A percentile compares a stretch with the other conserved stretches of the same genome.
These are phyloP conservation scores for Aphanocladium album DNA, from an alignment of 2,329 filamentous ascomycete species.

Conservation along the genomic window DNA sequence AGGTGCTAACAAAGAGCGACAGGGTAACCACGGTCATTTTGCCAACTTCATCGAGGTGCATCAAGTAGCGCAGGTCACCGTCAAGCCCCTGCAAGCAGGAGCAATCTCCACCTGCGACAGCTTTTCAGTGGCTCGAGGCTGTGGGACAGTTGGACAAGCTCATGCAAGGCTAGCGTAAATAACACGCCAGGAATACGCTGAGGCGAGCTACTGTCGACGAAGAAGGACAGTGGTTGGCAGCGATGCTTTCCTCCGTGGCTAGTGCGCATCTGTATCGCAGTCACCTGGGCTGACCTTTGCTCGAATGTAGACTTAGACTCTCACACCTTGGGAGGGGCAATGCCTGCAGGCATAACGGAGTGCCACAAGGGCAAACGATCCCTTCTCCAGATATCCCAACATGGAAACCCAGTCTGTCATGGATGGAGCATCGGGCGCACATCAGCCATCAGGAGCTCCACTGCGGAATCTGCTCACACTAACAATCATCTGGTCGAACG, in stretches of 20 bases:
- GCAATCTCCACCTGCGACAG: background rate
- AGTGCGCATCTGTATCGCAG: background rate
- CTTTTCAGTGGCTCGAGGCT: background rate
- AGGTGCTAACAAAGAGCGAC: background rate
- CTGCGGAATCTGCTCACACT: background rate
- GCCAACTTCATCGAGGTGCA: constrained; percentile 11
- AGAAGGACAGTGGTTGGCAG: constrained; percentile 1
- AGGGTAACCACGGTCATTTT: background rate
- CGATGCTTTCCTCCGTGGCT: background rate
- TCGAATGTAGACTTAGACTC: background rate
- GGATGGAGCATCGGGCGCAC: background rate
- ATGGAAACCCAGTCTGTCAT: background rate
- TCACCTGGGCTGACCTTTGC: constrained; percentile 1
- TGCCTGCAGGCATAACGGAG: background rate
- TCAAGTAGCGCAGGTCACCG: constrained; percentile 7
- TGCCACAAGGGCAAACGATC: background rate
- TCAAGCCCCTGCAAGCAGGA: background rate
- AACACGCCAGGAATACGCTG: background rate
- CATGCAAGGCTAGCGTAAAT: background rate
- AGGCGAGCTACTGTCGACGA: background rate
- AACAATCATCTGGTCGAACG: background rate
- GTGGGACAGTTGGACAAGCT: background rate
- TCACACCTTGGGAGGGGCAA: background rate
- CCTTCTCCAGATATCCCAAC: constrained; percentile 1
- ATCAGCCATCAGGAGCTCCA: background rate